phyloP scores from a whole-genome alignment of 2,329 filamentous ascomycete species.

The Ascochyta viciae-villosae region DNA sequence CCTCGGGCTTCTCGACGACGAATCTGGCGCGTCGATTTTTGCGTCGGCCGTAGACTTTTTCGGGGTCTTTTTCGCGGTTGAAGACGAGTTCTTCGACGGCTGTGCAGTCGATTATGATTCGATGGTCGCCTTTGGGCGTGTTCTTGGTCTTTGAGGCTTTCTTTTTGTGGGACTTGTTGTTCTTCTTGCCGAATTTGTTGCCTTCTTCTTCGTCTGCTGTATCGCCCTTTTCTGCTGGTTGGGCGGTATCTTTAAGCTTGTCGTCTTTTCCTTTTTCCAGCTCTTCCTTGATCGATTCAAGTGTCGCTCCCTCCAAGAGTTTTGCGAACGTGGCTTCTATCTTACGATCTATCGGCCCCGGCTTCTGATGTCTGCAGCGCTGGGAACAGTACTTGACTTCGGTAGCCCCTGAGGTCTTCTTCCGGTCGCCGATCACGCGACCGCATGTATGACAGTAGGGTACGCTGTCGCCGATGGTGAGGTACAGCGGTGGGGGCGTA shows the following conservation, averaged over 20 bases:
- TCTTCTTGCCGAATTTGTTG: conserved; percentile 16
- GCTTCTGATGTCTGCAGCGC: conserved; percentile 61
- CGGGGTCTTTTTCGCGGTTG: conserved; percentile 53
- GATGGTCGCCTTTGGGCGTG: conserved; percentile 57
- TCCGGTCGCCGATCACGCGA: conserved; percentile 57
- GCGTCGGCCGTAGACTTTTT: conserved; percentile 54
- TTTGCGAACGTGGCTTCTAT: conserved; percentile 61
- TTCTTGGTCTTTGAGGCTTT: conserved; percentile 30
- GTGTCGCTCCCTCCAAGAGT: conserved; percentile 46
- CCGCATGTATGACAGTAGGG: conserved; percentile 66
- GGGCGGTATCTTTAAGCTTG: background rate
- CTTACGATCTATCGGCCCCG: conserved; percentile 57
- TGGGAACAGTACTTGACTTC: conserved; percentile 65
- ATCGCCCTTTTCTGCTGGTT: conserved; percentile 1
- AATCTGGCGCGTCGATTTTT: conserved; percentile 55
- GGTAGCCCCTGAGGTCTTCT: conserved; percentile 42
- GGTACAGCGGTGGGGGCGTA: conserved; percentile 62
- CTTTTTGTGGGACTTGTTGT: conserved; percentile 32
- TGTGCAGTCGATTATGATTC: conserved; percentile 59
- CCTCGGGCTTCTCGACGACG: conserved; percentile 48
- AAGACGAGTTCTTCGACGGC: conserved; percentile 61
- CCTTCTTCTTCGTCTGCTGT: conserved; percentile 2
- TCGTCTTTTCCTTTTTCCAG: background rate
- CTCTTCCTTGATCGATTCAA: conserved; percentile 37
- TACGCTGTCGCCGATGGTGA: conserved; percentile 56